phyloP scores from a whole-genome alignment of 2,329 filamentous ascomycete genomes.

The Fusarium verticillioides region DNA sequence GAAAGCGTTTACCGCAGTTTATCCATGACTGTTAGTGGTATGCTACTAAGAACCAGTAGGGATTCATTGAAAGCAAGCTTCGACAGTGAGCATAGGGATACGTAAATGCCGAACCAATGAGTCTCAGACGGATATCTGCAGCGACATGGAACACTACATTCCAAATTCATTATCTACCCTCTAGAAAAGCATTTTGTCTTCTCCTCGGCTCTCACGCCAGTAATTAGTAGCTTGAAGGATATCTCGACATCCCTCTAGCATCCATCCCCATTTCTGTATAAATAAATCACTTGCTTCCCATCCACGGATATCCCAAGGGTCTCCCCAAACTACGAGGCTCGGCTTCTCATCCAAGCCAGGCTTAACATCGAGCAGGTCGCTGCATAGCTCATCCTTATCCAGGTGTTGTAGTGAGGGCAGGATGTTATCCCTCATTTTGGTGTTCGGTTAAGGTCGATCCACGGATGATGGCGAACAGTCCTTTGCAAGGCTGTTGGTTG shows the following conservation, averaged over 20 bases:
- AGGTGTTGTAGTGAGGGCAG: neutral
- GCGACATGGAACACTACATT: no score
- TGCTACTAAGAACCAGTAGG: no score
- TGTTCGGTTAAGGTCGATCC: neutral
- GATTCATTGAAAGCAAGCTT: no score
- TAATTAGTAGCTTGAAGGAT: neutral
- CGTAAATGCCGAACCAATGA: no score
- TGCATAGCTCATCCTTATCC: neutral
- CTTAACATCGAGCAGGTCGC: neutral
- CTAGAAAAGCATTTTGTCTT: neutral
- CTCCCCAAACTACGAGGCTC: neutral
- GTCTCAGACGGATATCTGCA: no score
- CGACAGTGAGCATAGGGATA: no score
- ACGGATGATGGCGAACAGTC: neutral
- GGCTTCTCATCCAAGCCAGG: neutral
- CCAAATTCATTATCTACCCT: neutral
- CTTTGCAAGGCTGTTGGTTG: neutral
- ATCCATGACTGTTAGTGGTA: no score
- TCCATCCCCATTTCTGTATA: neutral
- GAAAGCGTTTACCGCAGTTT: no score
- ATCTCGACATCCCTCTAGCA: neutral
- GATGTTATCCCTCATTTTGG: neutral
- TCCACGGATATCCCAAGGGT: neutral
- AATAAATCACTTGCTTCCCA: neutral
- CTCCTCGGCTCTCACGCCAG: neutral